A percentile compares a stretch with the other conserved stretches of the same genome.
Evolutionary conservation across 331 rosid genomes (phyloP).

Genomic region (Acacia concinna): DNA sequence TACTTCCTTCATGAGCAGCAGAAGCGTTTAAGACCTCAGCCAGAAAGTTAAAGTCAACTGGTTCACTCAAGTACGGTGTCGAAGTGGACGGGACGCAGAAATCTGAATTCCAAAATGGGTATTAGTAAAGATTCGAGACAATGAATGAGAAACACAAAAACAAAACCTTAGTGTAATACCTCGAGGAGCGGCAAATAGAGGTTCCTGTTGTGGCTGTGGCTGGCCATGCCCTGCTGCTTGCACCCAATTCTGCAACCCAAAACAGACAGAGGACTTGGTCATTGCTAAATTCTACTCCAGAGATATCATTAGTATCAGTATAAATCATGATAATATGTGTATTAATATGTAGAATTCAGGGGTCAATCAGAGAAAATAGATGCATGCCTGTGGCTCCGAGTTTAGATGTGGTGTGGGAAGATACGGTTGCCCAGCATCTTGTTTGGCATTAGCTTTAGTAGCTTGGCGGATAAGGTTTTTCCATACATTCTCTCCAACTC

Average conservation of each 20-base stretch:
- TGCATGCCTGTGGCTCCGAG: conserved; percentile 5
- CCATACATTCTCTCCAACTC: conserved; percentile 40
- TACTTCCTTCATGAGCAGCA: conserved; percentile 3
- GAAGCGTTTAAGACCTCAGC: background rate
- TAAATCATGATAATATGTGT: background rate
- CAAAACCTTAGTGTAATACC: conserved; percentile 32
- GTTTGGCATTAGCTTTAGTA: conserved; percentile 17
- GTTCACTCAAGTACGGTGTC: conserved; percentile 14
- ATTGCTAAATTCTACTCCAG: background rate
- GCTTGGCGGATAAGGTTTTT: conserved; percentile 43
- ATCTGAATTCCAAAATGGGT: background rate
- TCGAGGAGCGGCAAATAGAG: conserved; percentile 22
- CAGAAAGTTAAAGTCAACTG: background rate
- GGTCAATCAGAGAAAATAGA: background rate
- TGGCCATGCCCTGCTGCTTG: conserved; percentile 27
- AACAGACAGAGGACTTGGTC: background rate
- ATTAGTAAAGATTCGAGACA: too few relatives aligned
- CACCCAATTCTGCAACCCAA: conserved; percentile 30
- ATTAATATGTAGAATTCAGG: background rate
- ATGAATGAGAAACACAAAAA: background rate
- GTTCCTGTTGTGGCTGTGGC: conserved; percentile 31
- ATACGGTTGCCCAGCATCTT: conserved; percentile 14
- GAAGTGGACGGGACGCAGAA: background rate
- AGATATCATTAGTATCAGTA: background rate
- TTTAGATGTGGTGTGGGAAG: background rate